Base-by-base conservation (phyloP, 495 filamentous ascomycete genomes). In the Poronia punctata region DNA sequence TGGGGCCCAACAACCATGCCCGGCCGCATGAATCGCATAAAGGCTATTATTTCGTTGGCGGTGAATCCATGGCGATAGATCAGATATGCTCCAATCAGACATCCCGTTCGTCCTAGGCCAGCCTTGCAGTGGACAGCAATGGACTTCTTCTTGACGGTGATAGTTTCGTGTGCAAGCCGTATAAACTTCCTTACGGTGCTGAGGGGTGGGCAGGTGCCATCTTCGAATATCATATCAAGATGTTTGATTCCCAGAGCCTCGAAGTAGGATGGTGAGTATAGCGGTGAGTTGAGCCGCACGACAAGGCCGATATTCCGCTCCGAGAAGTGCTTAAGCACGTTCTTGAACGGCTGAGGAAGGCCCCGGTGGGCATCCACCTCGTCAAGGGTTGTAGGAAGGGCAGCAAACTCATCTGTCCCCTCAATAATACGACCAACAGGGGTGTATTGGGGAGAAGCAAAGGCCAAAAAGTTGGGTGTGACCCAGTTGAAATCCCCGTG, bases 401-500 rank as follows among this genome's bases (percentile, higher is more conserved):
- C 70, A 12, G 74, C 70, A 63, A 82, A 94, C 43, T 78, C 71
- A 12, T 87, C 81, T 0, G 86, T 84, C 18, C 76, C 74, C 18
- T 72, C 65, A 11, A 78, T 72, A 29, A 93, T 81, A 15, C 83
- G 76, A 3, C 78, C 72, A 26, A 82, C 69, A 0, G 87, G 88
- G 34, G 75, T 72, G 52, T 83, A 81, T 56, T 97, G 89, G 7
- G 92, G 92, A 10, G 90, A 96, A 11, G 92, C 92, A 57, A 99
- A 96, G 12, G 92, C 92, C 10, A 99, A 76, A 65, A 99, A 99
- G 44, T 85, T 70, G 10, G 88, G 88, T 8, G 88, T 93, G 32
- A 99, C 72, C 92, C 92, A 99, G 71, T 99, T 99, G 82, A 99
- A 99, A 63, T 99, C 92, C 41, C 92, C 92, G 72, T 95, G 88